A percentile compares a stretch with the other conserved stretches of the same genome.
phyloP scores from a whole-genome alignment of 2,329 filamentous ascomycete species.

The Exophiala aquamarina region DNA sequence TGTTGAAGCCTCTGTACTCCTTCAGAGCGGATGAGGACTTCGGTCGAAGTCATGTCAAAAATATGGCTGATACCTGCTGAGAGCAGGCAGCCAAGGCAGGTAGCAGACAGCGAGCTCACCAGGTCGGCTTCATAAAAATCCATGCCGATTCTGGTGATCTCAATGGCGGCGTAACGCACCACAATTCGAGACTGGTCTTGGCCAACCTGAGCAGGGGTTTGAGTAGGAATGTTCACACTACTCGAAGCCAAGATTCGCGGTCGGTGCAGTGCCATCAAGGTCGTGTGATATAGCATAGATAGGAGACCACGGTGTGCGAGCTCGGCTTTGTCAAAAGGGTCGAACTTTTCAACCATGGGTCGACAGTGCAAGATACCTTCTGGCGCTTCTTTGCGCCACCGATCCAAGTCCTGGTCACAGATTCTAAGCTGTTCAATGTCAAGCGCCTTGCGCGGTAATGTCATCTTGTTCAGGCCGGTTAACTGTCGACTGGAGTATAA shows the following conservation, averaged over 20 bases:
- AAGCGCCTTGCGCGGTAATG: no score
- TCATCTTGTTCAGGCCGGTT: no score
- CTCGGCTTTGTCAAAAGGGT: neutral
- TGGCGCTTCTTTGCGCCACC: slow-evolving; percentile 63
- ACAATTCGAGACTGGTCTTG: no score
- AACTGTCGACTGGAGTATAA: slow-evolving; percentile 37
- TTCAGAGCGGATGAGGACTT: slow-evolving; percentile 14
- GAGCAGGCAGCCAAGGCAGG: slow-evolving; percentile 65
- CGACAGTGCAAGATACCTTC: slow-evolving; percentile 55
- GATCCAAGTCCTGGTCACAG: slow-evolving; percentile 52
- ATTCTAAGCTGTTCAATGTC: no score
- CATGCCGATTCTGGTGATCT: slow-evolving; percentile 79
- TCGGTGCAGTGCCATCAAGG: neutral
- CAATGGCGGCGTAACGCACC: slow-evolving; percentile 76
- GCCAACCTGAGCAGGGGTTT: no score
- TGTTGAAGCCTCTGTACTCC: neutral
- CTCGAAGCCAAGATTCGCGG: no score
- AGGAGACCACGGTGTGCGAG: neutral
- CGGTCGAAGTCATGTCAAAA: slow-evolving; percentile 31
- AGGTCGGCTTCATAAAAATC: slow-evolving; percentile 70
- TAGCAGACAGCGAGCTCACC: slow-evolving; percentile 78
- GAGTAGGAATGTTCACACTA: no score
- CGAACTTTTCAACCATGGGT: no score
- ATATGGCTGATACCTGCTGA: slow-evolving; percentile 23
- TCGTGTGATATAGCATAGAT: neutral